Evolutionary conservation across 768 basidiomycete species (phyloP).

Genomic region (Lactarius tabidus): DNA sequence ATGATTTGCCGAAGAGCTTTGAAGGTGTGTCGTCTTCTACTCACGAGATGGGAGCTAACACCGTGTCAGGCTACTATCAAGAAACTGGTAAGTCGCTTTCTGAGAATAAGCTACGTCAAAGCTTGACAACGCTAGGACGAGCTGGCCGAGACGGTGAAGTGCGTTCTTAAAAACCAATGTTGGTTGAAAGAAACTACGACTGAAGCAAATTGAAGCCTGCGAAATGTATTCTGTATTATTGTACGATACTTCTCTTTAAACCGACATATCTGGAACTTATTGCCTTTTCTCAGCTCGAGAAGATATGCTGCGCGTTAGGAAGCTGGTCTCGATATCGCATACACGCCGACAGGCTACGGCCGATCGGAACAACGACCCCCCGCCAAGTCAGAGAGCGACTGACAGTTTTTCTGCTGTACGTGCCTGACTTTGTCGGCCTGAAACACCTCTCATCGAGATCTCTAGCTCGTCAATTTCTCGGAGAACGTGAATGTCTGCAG

Average conservation of each 20-base stretch:
- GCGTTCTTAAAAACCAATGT: slow-evolving; percentile 30
- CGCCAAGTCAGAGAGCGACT: slow-evolving; percentile 61
- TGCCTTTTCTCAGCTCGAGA: slow-evolving; percentile 55
- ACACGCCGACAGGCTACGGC: too few relatives aligned
- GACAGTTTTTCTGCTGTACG: slow-evolving; percentile 62
- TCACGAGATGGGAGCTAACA: slow-evolving; percentile 3
- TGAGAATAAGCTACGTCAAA: slow-evolving; percentile 3
- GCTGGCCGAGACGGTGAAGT: slow-evolving; percentile 77
- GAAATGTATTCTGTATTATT: slow-evolving; percentile 81
- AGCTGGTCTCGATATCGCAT: too few relatives aligned
- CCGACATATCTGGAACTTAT: background rate
- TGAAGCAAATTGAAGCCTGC: slow-evolving; percentile 47
- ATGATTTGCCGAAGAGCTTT: slow-evolving; percentile 76
- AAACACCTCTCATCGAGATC: slow-evolving; percentile 31
- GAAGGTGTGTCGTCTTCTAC: slow-evolving; percentile 49
- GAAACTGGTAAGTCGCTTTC: slow-evolving; percentile 62
- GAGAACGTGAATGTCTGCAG: slow-evolving; percentile 60
- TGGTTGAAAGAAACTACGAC: slow-evolving; percentile 4
- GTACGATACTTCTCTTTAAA: slow-evolving; percentile 37
- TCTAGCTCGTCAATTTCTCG: slow-evolving; percentile 48
- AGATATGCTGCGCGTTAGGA: slow-evolving; percentile 55
- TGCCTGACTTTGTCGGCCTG: slow-evolving; percentile 9
- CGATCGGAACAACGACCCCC: slow-evolving; percentile 44
- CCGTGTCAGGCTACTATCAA: slow-evolving; percentile 73
- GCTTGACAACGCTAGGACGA: slow-evolving; percentile 46